Conservation (phyloP, 2,329 filamentous ascomycete genomes). For the Sphaerostilbella broomeana region DNA sequence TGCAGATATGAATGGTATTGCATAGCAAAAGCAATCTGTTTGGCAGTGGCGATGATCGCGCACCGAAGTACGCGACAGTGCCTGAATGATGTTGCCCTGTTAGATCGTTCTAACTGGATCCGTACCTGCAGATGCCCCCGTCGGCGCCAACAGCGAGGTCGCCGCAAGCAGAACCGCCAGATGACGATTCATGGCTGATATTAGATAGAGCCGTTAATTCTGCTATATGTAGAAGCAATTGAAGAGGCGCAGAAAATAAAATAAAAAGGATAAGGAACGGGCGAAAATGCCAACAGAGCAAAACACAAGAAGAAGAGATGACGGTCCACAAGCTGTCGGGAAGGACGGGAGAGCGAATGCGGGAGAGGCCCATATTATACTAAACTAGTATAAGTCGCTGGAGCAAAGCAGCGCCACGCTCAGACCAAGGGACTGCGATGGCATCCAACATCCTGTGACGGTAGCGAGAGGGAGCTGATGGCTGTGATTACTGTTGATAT, state of each 20-base stretch:
- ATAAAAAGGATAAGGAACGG: not conserved
- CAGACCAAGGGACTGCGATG: no score
- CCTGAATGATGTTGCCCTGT: no score
- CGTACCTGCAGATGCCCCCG: slow-evolving; percentile 14
- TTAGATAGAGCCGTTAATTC: not conserved
- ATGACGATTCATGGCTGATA: slow-evolving; percentile 12
- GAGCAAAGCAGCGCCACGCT: no score
- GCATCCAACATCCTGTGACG: no score
- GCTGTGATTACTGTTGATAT: no score
- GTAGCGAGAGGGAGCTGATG: no score
- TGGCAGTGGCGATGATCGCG: not conserved
- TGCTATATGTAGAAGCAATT: not conserved
- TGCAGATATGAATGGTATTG: no score
- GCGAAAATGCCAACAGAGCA: not conserved
- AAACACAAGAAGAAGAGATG: not conserved
- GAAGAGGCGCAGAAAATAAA: not conserved
- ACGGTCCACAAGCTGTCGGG: not conserved
- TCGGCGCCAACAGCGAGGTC: slow-evolving; percentile 9
- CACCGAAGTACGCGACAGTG: no score
- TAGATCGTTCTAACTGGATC: slow-evolving; percentile 1
- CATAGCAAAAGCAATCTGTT: not conserved
- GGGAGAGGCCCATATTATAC: no score
- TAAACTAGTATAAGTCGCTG: no score
- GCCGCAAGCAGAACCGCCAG: slow-evolving; percentile 16
- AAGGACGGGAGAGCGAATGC: not conserved